Conservation (phyloP, 208 protist species). For the Leishmania arabica region DNA sequence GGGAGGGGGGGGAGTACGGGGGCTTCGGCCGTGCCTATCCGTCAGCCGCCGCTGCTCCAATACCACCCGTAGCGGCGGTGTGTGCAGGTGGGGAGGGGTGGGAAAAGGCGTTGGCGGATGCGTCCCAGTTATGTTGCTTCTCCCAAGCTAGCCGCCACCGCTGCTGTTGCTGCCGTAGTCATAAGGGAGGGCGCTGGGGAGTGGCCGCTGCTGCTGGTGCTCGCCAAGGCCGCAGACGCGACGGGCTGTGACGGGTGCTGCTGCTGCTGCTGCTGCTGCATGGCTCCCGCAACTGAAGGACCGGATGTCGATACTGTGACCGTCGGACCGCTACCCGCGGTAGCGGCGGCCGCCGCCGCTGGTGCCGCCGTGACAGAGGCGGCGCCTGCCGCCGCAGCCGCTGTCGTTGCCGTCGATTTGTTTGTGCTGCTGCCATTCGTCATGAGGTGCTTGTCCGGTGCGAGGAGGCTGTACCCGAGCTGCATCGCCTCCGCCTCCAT, state of each 20-base stretch:
- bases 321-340: neutral
- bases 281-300: neutral
- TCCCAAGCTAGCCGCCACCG: neutral
- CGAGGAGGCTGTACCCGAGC: constrained; percentile 63
- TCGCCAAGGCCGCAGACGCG: neutral
- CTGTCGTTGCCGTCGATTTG: neutral
- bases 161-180: neutral
- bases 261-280: neutral
- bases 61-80: neutral
- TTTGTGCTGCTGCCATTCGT: neutral
- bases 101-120: neutral
- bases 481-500: constrained; percentile 61
- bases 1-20: too few species aligned
- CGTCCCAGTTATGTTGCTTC: neutral
- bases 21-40: neutral
- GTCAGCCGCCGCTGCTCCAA: neutral
- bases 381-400: neutral
- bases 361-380: neutral
- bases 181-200: neutral
- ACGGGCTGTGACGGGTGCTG: neutral
- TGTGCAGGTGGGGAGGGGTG: neutral
- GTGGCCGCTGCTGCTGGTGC: neutral
- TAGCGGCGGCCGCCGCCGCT: neutral
- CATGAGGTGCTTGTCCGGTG: constrained; percentile 38
- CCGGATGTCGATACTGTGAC: neutral